Conservation (phyloP, 495 filamentous ascomycete genomes). For the Hypomontagnella submonticulosa region DNA sequence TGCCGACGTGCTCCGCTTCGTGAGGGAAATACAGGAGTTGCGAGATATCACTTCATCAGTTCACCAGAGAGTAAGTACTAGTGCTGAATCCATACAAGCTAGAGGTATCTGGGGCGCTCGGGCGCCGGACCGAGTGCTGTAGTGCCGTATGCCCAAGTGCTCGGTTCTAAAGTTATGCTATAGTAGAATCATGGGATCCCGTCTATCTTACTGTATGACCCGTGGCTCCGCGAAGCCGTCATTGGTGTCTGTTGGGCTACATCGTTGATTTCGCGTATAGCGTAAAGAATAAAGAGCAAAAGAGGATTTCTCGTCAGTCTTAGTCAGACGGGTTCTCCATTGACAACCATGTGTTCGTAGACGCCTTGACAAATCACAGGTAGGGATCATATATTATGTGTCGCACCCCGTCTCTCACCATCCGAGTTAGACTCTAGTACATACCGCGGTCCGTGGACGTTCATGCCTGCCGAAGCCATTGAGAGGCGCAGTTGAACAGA, state of each 20-base stretch:
- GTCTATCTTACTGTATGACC: slow-evolving; percentile 8
- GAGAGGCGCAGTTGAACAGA: no score
- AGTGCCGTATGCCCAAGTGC: not conserved
- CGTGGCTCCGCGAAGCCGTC: not conserved
- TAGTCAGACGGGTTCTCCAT: slow-evolving; percentile 32
- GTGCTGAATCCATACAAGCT: no score
- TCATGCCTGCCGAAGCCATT: slow-evolving; percentile 14
- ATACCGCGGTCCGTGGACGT: slow-evolving; percentile 2
- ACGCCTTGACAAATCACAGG: slow-evolving; percentile 26
- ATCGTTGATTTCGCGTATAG: slow-evolving; percentile 11
- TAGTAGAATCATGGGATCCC: slow-evolving; percentile 4
- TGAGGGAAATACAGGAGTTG: not conserved
- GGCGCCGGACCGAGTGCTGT: slow-evolving; percentile 21
- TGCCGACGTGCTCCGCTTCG: slow-evolving; percentile 13
- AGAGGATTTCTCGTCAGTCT: slow-evolving; percentile 19
- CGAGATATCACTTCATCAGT: no score
- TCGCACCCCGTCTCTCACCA: slow-evolving; percentile 17
- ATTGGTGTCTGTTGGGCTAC: slow-evolving; percentile 4
- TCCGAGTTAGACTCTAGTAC: slow-evolving; percentile 17
- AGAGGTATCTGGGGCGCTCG: no score
- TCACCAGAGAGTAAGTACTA: no score
- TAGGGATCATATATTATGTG: slow-evolving; percentile 19
- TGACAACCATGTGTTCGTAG: slow-evolving; percentile 5
- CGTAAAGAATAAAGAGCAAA: not conserved
- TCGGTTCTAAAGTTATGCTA: slow-evolving; percentile 10